These are phyloP conservation scores for Drechmeria coniospora DNA, from an alignment of 2,329 filamentous ascomycete species.

Conservation along the genomic window DNA sequence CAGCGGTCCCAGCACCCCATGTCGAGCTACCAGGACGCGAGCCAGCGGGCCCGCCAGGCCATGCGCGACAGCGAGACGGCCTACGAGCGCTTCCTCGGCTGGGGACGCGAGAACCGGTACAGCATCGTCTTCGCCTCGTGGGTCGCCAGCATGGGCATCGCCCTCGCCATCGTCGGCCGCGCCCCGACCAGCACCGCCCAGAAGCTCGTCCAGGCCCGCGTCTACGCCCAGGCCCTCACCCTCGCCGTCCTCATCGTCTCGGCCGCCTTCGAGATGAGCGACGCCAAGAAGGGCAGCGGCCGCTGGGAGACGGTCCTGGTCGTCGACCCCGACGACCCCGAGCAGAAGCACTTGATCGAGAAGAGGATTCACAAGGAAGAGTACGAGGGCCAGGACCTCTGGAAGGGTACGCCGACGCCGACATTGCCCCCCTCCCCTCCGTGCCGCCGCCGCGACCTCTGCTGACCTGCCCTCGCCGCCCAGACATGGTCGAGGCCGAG, in stretches of 20 bases:
- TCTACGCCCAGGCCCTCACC: conserved; percentile 84
- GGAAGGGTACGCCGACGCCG: no score
- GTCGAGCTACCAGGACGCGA: conserved; percentile 48
- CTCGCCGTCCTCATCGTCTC: conserved; percentile 69
- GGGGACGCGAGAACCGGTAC: conserved; percentile 71
- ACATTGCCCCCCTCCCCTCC: no score
- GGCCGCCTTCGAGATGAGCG: conserved; percentile 65
- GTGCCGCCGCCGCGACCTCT: no score
- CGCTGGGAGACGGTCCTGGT: conserved; percentile 77
- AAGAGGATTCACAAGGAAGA: conserved; percentile 78
- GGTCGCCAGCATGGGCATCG: conserved; percentile 64
- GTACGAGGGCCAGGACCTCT: conserved; percentile 80
- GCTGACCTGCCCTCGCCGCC: not conserved
- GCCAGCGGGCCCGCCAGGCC: conserved; percentile 39
- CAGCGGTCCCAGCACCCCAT: conserved; percentile 56
- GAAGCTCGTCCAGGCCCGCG: conserved; percentile 87
- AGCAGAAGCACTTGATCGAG: conserved; percentile 71
- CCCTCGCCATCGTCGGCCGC: conserved; percentile 61
- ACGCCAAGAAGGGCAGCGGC: conserved; percentile 60
- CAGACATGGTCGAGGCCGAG: conserved; percentile 73
- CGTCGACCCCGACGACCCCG: conserved; percentile 64
- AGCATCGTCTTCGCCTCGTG: conserved; percentile 70
- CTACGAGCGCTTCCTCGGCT: conserved; percentile 49
- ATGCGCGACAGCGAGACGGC: conserved; percentile 39
- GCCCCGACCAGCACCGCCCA: conserved; percentile 61